These are phyloP conservation scores for Dissophora ornata DNA, from an alignment of 192 early-diverging fungal genomes.

Conservation along the genomic window DNA sequence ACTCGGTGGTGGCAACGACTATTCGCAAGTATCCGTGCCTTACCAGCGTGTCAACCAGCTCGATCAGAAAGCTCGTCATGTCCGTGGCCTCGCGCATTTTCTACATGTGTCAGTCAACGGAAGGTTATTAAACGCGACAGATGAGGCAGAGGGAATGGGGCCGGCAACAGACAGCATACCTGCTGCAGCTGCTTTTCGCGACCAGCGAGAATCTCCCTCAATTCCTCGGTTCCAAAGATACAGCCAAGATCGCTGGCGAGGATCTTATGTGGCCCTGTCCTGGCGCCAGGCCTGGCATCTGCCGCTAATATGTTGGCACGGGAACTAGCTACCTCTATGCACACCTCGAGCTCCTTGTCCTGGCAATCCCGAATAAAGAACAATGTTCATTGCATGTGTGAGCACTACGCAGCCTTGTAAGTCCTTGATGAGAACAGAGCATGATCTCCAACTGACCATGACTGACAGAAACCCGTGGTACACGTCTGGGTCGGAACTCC, in stretches of 20 bases:
- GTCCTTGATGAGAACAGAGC: too few species aligned
- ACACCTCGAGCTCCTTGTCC: constrained; percentile 44
- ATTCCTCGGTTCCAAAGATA: constrained; percentile 31
- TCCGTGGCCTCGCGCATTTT: constrained; percentile 40
- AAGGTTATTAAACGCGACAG: too few species aligned
- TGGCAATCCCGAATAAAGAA: background rate
- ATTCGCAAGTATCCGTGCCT: too few species aligned
- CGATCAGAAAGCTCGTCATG: constrained; percentile 39
- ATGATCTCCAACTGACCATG: constrained; percentile 26
- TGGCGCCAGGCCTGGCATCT: background rate
- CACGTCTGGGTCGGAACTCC: constrained; percentile 26
- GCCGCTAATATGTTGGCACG: background rate
- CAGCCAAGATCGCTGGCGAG: constrained; percentile 6
- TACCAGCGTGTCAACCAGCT: constrained; percentile 36
- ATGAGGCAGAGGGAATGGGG: too few species aligned
- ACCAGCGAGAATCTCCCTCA: constrained; percentile 37
- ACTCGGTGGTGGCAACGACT: too few species aligned
- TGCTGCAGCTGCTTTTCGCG: constrained; percentile 34
- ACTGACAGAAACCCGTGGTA: constrained; percentile 46
- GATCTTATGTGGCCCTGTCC: background rate
- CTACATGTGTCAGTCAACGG: background rate
- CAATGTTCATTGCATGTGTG: too few species aligned
- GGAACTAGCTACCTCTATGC: constrained; percentile 15
- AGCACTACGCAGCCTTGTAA: background rate
- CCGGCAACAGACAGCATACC: too few species aligned